These are phyloP conservation scores for Argentina anserina DNA, from an alignment of 306 rosid genomes.

Conservation along the genomic window DNA sequence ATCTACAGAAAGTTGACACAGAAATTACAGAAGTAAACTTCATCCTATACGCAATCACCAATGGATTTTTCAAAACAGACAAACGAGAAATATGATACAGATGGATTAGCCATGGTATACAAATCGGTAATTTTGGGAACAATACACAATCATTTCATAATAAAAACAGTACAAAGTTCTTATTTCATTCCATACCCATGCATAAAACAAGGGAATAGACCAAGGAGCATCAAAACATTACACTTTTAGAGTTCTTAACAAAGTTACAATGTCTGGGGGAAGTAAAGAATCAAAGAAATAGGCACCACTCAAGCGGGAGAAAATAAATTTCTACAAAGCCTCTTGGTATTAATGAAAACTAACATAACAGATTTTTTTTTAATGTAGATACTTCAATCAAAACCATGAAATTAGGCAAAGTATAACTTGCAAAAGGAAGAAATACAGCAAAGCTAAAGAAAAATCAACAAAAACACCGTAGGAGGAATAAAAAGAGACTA, in stretches of 20 bases:
- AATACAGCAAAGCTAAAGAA: background rate
- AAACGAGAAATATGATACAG: background rate
- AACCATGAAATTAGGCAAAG: background rate
- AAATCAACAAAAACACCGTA: no score
- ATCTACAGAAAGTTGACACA: constrained; percentile 1
- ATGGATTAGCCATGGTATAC: background rate
- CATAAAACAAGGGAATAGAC: background rate
- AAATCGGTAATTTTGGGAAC: background rate
- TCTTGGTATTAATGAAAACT: background rate
- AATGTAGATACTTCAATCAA: background rate
- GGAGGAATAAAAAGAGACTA: background rate
- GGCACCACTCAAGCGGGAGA: background rate
- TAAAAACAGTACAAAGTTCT: background rate
- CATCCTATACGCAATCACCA: background rate
- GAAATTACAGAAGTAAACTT: background rate
- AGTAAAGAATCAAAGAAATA: background rate
- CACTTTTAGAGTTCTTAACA: background rate
- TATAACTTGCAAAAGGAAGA: background rate
- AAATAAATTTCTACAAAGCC: background rate
- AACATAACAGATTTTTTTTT: no score
- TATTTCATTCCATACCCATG: background rate
- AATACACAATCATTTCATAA: background rate
- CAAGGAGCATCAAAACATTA: background rate
- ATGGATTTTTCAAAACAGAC: background rate
- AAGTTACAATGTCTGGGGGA: background rate